Conservation (phyloP, 805 yeast genomes). For the Metschnikowia henanensis region DNA sequence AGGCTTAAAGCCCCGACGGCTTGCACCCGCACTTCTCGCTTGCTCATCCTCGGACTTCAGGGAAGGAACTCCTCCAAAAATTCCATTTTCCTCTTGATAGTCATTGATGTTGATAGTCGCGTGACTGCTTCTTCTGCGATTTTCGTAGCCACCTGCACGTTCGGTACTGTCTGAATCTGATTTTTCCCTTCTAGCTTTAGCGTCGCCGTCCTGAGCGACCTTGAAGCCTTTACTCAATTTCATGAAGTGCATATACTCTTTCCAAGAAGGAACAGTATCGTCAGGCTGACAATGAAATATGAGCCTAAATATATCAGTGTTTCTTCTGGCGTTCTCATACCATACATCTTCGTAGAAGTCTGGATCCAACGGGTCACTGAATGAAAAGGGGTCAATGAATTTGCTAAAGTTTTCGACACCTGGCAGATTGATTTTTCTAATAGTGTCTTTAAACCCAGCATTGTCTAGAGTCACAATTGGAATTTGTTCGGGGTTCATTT, state of each 20-base stretch:
- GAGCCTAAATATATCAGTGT: slow-evolving; percentile 76
- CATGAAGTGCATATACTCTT: slow-evolving; percentile 74
- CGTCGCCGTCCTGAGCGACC: slow-evolving; percentile 37
- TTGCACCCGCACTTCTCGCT: background rate
- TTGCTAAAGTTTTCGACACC: slow-evolving; percentile 34
- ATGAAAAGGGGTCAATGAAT: slow-evolving; percentile 83
- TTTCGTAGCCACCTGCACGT: slow-evolving; percentile 14
- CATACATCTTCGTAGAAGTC: slow-evolving; percentile 84
- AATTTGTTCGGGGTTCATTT: slow-evolving; percentile 16
- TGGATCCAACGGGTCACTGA: slow-evolving; percentile 84
- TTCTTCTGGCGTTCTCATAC: slow-evolving; percentile 79
- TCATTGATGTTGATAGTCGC: slow-evolving; percentile 29
- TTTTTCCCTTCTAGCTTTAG: slow-evolving; percentile 27
- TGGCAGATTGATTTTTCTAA: slow-evolving; percentile 41
- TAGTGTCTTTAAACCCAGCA: slow-evolving; percentile 39
- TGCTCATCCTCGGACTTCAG: slow-evolving; percentile 2
- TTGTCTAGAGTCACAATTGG: slow-evolving; percentile 44
- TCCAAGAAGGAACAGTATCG: slow-evolving; percentile 87
- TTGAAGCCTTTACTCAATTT: slow-evolving; percentile 59
- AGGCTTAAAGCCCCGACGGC: slow-evolving; percentile 8
- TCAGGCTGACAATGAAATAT: slow-evolving; percentile 97
- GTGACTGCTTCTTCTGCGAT: slow-evolving; percentile 17
- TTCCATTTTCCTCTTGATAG: slow-evolving; percentile 34
- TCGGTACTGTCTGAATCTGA: slow-evolving; percentile 17
- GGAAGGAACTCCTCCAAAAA: slow-evolving; percentile 6